Base-by-base conservation (phyloP, 2,329 filamentous ascomycete species). In the Thelonectria blattea region DNA sequence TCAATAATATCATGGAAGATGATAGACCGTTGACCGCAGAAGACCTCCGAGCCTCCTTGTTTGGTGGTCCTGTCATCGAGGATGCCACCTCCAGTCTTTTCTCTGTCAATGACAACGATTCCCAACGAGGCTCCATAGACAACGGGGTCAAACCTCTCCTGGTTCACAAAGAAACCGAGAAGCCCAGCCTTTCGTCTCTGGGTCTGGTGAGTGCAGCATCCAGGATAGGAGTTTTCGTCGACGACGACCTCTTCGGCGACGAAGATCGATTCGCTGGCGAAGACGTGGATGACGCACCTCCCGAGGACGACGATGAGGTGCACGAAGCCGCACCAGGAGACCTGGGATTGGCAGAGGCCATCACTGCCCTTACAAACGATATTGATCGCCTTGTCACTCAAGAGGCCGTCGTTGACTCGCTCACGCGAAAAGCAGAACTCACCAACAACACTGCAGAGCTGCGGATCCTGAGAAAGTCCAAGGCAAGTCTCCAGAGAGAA, bases 401-500 rank as follows among this genome's bases (percentile, higher is more conserved):
- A 76, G 92, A 97, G 68, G 90, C 91, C 2, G 91, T 99, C 17
- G 88, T 99, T 17, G 92, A 97, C 69, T 96, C 94, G 1, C 79
- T 99, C 59, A 95, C 92, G 3, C 88, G 91, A 58, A 99, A 99
- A 77, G 95, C 96, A 0, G 95, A 99, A 74, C 80, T 99, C 53
- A 99, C 95, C 2, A 99, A 99, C 74, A 99, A 99, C 72, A 93
- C 90, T 14, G 92, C 94, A 2, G 95, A 99, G 75, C 76, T 99
- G 53, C 86, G 95, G 34, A 98, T 99, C 63, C 76, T 99, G 52
- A 88, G 90, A 56, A 99, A 99, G 75, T 97, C 93, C 1, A 97
- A 95, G 75, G 89, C 93, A 32, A 99, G 95, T 75, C 80, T 99
- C 58, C 91, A 96, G 71, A 85, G 95, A 66, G 95, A 99, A 75